Base-by-base conservation (phyloP, 192 early-diverging fungal species). In the Coemansia sp. region DNA sequence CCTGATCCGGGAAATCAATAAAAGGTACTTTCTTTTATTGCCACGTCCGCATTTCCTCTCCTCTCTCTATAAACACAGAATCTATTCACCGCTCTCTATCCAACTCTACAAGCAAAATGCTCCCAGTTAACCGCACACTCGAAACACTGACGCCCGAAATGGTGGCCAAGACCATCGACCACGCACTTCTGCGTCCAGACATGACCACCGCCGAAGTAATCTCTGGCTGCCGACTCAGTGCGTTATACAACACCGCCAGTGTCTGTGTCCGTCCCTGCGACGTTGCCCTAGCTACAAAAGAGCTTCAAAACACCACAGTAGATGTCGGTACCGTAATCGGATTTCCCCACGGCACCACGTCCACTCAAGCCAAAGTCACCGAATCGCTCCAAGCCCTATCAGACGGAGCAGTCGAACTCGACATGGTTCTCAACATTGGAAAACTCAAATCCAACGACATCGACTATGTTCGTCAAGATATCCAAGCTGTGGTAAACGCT, bases 221-320 rank as follows among this genome's bases (percentile, higher is more conserved):
- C 14, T 67, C 65, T 5, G 87, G 85, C 8, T 88, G 87, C 70
- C 52, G 51, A 49, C 71, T 86, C 54, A 82, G 85, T 40, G 77
- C 66, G 25, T 55, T 76, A 38, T 86, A 86, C 76, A 63, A 85
- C 7, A 65, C 71, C 2, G 81, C 77, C 50, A 85, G 84, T 28
- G 85, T 88, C 2, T 88, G 87, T 65, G 87, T 88, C 51, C 85
- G 85, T 36, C 84, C 87, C n/a, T 86, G 87, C 68, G 85, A 88
- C 52, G 84, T 88, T 18, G 72, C 70, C 49, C 58, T 81, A 12
- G 87, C 87, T 3, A 56, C 76, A 12, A 58, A 70, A 4, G 54
- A 62, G 1, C 72, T 88, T 3, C 30, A 68, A 17, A 75, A 64
- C 58, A 81, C 76, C 30, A 54, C 45, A n/a, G 86, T 88, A 3